Base-by-base conservation (phyloP, 2,329 filamentous ascomycete genomes). In the Plenodomus tracheiphilus region DNA sequence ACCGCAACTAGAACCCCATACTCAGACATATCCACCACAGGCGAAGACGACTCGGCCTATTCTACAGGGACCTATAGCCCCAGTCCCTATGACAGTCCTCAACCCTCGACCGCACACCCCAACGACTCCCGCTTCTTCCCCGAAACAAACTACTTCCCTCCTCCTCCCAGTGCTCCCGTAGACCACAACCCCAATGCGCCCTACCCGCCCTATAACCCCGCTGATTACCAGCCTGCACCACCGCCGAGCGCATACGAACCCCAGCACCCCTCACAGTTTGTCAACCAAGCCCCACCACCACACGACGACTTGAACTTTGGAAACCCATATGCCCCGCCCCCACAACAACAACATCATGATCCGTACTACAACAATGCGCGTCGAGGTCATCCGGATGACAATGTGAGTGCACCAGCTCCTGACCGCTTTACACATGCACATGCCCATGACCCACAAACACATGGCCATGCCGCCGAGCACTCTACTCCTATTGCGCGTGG, bases 341-440 rank as follows among this genome's bases (percentile, higher is more conserved):
- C 53, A 11, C 52, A 50, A 10, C 56, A 50, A 10, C 56, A 60
- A n/a, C 58, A 58, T 34, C 53, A 54, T 42, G 46, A 61, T 37
- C 45, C 60, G 50, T 56, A 71, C 45, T 68, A 72, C 55, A 64
- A 71, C 61, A 7, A 32, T 32, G 28, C 28, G 28, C 66, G 68
- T 53, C 64, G 63, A 38, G 65, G 65, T 49, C 69, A 62, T 49
- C 67, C 66, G 59, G 70, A 73, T 68, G 74, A 75, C 57, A 76
- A 79, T 78, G 77, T 80, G 77, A 79, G 77, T 80, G 72, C 72
- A 70, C 63, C 58, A 56, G 57, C 52, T 54, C 62, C 59, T 64
- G 48, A 49, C 28, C 36, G 43, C 51, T 49, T 62, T 51, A 61
- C 66, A 58, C 66, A 69, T 56, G 57, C 56, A 50, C 57, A 65